phyloP scores from a whole-genome alignment of 139 green algal genomes.

The Desmodesmus armatus region DNA sequence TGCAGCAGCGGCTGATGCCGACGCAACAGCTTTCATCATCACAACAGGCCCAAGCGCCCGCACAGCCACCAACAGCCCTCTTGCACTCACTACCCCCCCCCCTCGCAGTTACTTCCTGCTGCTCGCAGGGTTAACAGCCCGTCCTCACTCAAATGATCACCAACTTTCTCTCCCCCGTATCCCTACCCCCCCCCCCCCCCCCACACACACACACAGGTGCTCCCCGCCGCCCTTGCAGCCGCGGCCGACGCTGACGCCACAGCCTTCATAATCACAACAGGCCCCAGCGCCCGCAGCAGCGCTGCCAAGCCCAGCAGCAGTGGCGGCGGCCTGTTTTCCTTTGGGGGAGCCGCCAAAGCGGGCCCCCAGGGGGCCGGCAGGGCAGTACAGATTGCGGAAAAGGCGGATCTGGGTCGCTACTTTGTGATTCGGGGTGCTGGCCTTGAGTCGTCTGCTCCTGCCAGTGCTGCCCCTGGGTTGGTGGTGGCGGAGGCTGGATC shows the following conservation, averaged over 20 bases:
- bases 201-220: too few species aligned
- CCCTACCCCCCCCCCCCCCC: too few species aligned
- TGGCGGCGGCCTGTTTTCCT: conserved; percentile 1
- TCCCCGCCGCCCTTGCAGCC: background rate
- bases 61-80: too few species aligned
- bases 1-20: background rate
- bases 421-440: background rate
- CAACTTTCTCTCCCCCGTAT: too few species aligned
- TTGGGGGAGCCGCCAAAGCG: conserved; percentile 3
- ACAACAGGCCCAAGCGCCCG: too few species aligned
- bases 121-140: too few species aligned
- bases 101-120: too few species aligned
- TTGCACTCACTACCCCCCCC: background rate
- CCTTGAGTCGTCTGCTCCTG: background rate
- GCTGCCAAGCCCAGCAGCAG: background rate
- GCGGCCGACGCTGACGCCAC: conserved; percentile 2
- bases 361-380: background rate
- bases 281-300: background rate
- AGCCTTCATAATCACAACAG: background rate
- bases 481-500: background rate
- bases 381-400: background rate
- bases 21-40: too few species aligned
- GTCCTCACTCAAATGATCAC: too few species aligned
- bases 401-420: background rate
- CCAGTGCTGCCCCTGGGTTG: background rate